phyloP scores from a whole-genome alignment of 2,329 filamentous ascomycete species.

The Neopestalotiopsis sp. region DNA sequence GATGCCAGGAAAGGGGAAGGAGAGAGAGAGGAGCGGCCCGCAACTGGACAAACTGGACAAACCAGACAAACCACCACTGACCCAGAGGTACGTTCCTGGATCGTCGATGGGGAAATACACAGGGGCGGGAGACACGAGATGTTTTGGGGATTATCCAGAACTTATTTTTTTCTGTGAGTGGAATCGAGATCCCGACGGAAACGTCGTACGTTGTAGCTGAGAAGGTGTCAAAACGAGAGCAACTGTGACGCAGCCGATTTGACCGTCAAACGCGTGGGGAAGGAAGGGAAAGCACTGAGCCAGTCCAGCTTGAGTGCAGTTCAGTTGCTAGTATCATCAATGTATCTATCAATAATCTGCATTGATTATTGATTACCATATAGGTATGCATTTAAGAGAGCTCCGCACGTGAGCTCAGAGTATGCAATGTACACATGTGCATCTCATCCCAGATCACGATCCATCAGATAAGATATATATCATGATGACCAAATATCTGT shows the following conservation, averaged over 20 bases:
- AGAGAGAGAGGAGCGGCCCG: not conserved
- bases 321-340: not conserved
- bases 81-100: not conserved
- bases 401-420: not conserved
- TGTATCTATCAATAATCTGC: conserved; percentile 1
- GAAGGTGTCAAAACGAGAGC: not conserved
- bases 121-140: not conserved
- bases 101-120: not conserved
- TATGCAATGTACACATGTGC: not conserved
- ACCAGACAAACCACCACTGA: not conserved
- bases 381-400: not conserved
- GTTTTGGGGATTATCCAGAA: not conserved
- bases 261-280: not conserved
- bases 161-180: not conserved
- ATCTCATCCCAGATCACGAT: not conserved
- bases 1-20: not conserved
- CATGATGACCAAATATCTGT: too few species aligned
- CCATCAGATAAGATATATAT: not conserved
- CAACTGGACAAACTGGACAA: not conserved
- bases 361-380: conserved; percentile 5
- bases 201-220: not conserved
- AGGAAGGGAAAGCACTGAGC: not conserved
- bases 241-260: not conserved
- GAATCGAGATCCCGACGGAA: not conserved
- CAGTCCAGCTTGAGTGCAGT: not conserved